A percentile compares a stretch with the other conserved stretches of the same genome.
Evolutionary conservation across 1,139 yeast species (phyloP).

Genomic region (Suhomyces panamericanus): DNA sequence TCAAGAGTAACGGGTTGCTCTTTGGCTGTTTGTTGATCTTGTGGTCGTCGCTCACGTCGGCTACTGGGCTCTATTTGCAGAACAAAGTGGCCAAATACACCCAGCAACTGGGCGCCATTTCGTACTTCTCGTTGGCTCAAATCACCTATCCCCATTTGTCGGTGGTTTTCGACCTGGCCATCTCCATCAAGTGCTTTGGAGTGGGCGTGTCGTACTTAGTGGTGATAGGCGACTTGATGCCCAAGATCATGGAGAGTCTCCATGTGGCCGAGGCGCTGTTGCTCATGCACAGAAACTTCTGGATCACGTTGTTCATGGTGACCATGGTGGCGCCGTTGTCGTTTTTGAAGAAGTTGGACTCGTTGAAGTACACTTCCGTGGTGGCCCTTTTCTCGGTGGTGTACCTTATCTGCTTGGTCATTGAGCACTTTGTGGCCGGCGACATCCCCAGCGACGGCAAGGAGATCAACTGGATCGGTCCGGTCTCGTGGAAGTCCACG

Average conservation of each 20-base stretch:
- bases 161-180: slow-evolving; percentile 48
- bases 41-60: slow-evolving; percentile 51
- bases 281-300: slow-evolving; percentile 54
- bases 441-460: slow-evolving; percentile 28
- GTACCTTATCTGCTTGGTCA: slow-evolving; percentile 73
- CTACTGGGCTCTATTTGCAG: slow-evolving; percentile 54
- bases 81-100: slow-evolving; percentile 53
- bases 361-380: slow-evolving; percentile 80
- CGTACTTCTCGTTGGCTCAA: slow-evolving; percentile 54
- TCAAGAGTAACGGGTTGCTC: slow-evolving; percentile 50
- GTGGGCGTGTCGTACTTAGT: slow-evolving; percentile 88
- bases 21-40: slow-evolving; percentile 47
- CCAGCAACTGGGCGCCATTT: slow-evolving; percentile 49
- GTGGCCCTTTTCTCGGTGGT: slow-evolving; percentile 82
- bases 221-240: slow-evolving; percentile 88
- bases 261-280: slow-evolving; percentile 23
- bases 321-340: slow-evolving; percentile 71
- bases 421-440: slow-evolving; percentile 55
- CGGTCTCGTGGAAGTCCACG: slow-evolving; percentile 38
- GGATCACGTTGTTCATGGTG: slow-evolving; percentile 66
- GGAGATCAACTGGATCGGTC: slow-evolving; percentile 36
- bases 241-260: slow-evolving; percentile 60
- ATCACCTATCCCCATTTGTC: slow-evolving; percentile 54
- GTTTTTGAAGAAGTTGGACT: slow-evolving; percentile 71
- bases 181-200: slow-evolving; percentile 74